Evolutionary conservation across 2,329 filamentous ascomycete species (phyloP).

Genomic region (Alternaria hordeiaustralica): DNA sequence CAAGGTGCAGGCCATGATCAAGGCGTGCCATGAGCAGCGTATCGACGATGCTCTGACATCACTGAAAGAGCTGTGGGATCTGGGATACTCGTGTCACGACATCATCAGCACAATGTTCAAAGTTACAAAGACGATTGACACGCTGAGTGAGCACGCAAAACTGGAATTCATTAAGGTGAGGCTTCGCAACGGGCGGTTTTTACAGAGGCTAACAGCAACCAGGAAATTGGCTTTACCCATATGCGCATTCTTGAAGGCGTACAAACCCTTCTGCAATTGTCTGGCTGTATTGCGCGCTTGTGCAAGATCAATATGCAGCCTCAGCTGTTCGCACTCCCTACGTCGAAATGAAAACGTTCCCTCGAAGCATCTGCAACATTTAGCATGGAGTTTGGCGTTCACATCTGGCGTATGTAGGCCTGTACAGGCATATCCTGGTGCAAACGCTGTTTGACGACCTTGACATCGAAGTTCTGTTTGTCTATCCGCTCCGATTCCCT

Average conservation of each 20-base stretch:
- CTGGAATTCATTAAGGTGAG: slow-evolving; percentile 85
- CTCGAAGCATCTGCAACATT: slow-evolving; percentile 24
- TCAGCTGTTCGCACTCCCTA: slow-evolving; percentile 68
- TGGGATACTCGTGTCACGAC: slow-evolving; percentile 98
- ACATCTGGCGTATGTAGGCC: not conserved
- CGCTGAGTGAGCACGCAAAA: slow-evolving; percentile 91
- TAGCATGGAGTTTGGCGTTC: slow-evolving; percentile 41
- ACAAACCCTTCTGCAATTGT: slow-evolving; percentile 91
- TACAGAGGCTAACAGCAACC: slow-evolving; percentile 1
- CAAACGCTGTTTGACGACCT: not conserved
- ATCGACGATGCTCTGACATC: slow-evolving; percentile 86
- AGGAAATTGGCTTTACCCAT: slow-evolving; percentile 96
- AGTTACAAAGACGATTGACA: slow-evolving; percentile 94
- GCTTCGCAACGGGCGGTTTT: not conserved
- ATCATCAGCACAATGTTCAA: slow-evolving; percentile 99
- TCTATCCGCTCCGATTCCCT: not conserved
- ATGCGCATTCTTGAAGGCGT: slow-evolving; percentile 99
- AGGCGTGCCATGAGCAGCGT: slow-evolving; percentile 91
- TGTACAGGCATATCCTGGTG: not conserved
- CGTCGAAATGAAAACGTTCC: slow-evolving; percentile 17
- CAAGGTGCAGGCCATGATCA: slow-evolving; percentile 98
- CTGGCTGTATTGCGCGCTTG: slow-evolving; percentile 87
- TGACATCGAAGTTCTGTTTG: not conserved
- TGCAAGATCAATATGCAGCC: slow-evolving; percentile 98
- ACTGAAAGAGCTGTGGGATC: slow-evolving; percentile 87